Conservation (phyloP, 2,329 filamentous ascomycete genomes). For the Arthrobotrys entomopaga region DNA sequence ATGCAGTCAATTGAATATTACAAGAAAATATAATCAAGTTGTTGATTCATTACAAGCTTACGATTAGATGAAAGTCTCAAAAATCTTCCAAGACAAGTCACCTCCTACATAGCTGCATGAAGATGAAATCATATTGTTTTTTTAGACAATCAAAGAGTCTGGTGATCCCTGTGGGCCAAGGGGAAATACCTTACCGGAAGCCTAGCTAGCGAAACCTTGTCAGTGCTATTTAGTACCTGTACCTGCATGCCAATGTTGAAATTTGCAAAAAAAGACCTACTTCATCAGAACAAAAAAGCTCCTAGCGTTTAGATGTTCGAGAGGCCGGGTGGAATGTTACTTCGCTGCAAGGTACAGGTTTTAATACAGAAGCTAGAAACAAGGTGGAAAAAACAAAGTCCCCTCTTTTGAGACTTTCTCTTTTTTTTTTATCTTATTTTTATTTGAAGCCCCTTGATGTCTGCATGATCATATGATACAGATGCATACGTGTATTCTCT, state of each 20-base stretch:
- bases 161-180: conserved; percentile 20
- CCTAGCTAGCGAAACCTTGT: conserved; percentile 22
- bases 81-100: too few relatives aligned
- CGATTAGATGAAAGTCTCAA: too few relatives aligned
- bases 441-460: neutral
- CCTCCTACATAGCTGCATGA: too few relatives aligned
- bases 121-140: conserved; percentile 2
- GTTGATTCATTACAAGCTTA: too few relatives aligned
- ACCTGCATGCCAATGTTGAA: conserved; percentile 30
- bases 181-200: conserved; percentile 26
- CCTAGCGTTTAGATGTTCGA: conserved; percentile 3
- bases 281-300: conserved; percentile 26
- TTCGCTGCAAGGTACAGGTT: conserved; percentile 42
- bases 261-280: conserved; percentile 23
- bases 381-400: conserved; percentile 3
- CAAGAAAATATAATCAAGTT: too few relatives aligned
- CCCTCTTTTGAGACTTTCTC: neutral
- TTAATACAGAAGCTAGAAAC: conserved; percentile 33
- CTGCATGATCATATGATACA: conserved; percentile 15
- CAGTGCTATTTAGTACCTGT: conserved; percentile 33
- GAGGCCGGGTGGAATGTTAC: conserved; percentile 38
- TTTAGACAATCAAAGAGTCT: conserved; percentile 19
- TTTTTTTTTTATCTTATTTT: too few relatives aligned
- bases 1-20: too few relatives aligned
- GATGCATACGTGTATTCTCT: neutral